Percentiles rank a stretch among this genome's conserved stretches.
These are phyloP conservation scores for Gossypium davidsonii DNA, from an alignment of 441 rosid genomes.

Conservation along the genomic window DNA sequence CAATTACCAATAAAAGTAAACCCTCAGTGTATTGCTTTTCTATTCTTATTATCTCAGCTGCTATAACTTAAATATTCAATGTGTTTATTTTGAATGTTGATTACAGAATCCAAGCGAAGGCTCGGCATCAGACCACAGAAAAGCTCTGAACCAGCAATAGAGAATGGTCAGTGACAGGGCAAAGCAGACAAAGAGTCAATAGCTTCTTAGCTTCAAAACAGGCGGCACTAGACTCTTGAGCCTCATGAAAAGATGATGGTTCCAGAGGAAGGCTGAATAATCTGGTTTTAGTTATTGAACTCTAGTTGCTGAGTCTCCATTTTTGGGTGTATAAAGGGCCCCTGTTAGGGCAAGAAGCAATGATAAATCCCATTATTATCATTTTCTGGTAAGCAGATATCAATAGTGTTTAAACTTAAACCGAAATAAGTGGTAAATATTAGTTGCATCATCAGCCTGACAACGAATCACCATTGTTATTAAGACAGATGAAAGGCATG, in stretches of 20 bases:
- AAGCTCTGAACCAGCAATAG: conserved; percentile 31
- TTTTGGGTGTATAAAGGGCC: conserved; percentile 26
- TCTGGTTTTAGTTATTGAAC: conserved; percentile 15
- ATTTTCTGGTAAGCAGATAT: conserved; percentile 14
- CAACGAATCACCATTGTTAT: neutral
- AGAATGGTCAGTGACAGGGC: conserved; percentile 27
- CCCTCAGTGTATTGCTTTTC: neutral
- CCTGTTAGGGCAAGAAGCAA: conserved; percentile 30
- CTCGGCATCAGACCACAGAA: conserved; percentile 36
- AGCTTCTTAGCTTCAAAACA: conserved; percentile 48
- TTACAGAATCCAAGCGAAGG: conserved; percentile 70
- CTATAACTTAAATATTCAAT: neutral
- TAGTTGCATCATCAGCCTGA: neutral
- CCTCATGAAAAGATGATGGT: conserved; percentile 24
- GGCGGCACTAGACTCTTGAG: conserved; percentile 41
- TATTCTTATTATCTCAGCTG: neutral
- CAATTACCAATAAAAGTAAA: conserved; percentile 78
- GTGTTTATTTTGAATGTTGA: neutral
- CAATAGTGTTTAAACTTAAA: conserved; percentile 9
- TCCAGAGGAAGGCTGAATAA: conserved; percentile 20
- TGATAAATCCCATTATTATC: conserved; percentile 11
- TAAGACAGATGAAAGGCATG: neutral
- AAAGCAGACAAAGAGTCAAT: conserved; percentile 30
- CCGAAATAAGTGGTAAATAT: neutral
- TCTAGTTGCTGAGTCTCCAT: conserved; percentile 25